Percentiles rank a stretch among this genome's conserved stretches.
Evolutionary conservation across 805 yeast genomes (phyloP).

Genomic region (Priceomyces melissophilus): DNA sequence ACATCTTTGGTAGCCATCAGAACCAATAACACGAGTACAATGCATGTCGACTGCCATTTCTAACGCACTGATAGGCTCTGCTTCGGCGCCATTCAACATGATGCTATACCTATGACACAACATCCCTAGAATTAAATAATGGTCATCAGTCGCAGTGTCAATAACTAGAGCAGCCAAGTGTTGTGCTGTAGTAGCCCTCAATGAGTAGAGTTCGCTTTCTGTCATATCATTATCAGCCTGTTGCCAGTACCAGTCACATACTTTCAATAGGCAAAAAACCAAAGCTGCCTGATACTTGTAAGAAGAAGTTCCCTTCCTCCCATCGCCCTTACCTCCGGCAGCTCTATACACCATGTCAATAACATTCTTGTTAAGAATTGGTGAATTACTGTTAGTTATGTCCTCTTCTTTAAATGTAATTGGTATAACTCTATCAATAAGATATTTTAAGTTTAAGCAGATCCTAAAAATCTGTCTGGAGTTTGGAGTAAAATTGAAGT

Average conservation of each 20-base stretch:
- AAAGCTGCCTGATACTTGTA: conserved; percentile 64
- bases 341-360: conserved; percentile 62
- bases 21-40: conserved; percentile 68
- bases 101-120: conserved; percentile 72
- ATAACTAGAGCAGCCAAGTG: conserved; percentile 66
- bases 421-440: conserved; percentile 72
- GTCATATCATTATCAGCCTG: conserved; percentile 58
- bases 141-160: conserved; percentile 56
- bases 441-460: conserved; percentile 66
- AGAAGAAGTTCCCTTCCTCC: conserved; percentile 50
- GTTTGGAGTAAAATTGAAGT: conserved; percentile 37
- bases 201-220: conserved; percentile 59
- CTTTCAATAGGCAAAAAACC: conserved; percentile 68
- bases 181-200: conserved; percentile 71
- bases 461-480: conserved; percentile 67
- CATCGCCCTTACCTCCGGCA: conserved; percentile 76
- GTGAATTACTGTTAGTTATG: conserved; percentile 54
- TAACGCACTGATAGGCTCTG: conserved; percentile 67
- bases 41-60: conserved; percentile 88
- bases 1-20: conserved; percentile 82
- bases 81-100: conserved; percentile 57
- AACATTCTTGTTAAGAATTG: conserved; percentile 56
- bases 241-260: conserved; percentile 73
- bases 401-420: conserved; percentile 51
- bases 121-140: conserved; percentile 68